A percentile compares a stretch with the other conserved stretches of the same genome.
These are phyloP conservation scores for Penicillium aurantiogriseum DNA, from an alignment of 2,329 filamentous ascomycete species.

Conservation along the genomic window DNA sequence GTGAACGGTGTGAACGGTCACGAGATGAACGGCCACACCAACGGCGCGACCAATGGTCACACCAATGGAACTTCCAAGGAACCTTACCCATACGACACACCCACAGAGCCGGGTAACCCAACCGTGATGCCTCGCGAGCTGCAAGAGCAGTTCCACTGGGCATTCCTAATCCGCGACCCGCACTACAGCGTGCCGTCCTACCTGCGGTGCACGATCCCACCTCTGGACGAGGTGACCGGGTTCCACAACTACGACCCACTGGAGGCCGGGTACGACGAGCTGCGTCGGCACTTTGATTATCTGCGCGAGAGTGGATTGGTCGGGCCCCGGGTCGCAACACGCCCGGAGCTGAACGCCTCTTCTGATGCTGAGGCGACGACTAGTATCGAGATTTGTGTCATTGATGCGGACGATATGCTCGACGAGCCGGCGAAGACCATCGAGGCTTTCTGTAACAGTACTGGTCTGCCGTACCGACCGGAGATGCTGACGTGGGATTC, in stretches of 20 bases:
- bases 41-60: conserved; percentile 27
- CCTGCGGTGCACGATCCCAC: conserved; percentile 90
- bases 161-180: conserved; percentile 96
- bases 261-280: conserved; percentile 88
- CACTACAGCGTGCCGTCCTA: conserved; percentile 87
- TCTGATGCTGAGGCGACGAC: conserved; percentile 20
- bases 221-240: conserved; percentile 75
- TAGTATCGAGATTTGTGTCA: conserved; percentile 68
- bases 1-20: conserved; percentile 5
- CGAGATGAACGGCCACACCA: conserved; percentile 8
- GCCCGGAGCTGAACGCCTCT: conserved; percentile 25
- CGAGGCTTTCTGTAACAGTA: conserved; percentile 74
- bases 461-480: conserved; percentile 71
- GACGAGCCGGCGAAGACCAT: conserved; percentile 77
- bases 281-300: conserved; percentile 84
- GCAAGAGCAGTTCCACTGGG: conserved; percentile 82
- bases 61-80: conserved; percentile 28
- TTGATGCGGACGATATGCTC: conserved; percentile 92
- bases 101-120: conserved; percentile 69
- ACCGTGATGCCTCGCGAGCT: conserved; percentile 75
- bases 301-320: conserved; percentile 67
- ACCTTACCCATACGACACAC: conserved; percentile 60
- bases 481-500: conserved; percentile 84
- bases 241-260: conserved; percentile 83
- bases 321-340: conserved; percentile 61